Percentiles rank a stretch among this genome's conserved stretches.
These are phyloP conservation scores for Acacia crassicarpa DNA, from an alignment of 306 rosid species.

Conservation along the genomic window DNA sequence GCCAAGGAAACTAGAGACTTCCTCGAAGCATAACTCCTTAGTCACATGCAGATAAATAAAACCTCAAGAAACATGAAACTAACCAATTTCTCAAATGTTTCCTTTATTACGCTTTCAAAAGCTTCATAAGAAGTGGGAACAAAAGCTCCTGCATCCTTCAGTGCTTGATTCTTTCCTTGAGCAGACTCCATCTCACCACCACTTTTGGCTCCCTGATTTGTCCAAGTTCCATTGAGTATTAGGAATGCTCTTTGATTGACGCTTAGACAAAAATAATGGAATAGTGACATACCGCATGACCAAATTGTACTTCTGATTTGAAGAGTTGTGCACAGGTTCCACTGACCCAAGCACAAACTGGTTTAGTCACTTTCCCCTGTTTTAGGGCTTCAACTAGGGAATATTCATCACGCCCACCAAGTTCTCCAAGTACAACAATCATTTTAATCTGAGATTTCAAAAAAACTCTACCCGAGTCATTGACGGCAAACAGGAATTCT, in stretches of 20 bases:
- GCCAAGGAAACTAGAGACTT: slow-evolving; percentile 12
- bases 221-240: slow-evolving; percentile 15
- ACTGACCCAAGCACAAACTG: slow-evolving; percentile 95
- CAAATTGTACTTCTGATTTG: slow-evolving; percentile 93
- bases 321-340: slow-evolving; percentile 94
- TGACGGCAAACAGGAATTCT: slow-evolving; percentile 10
- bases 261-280: not conserved
- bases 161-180: slow-evolving; percentile 86
- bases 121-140: slow-evolving; percentile 91
- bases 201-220: slow-evolving; percentile 89
- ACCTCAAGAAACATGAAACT: slow-evolving; percentile 35
- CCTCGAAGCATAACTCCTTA: not conserved
- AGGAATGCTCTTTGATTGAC: slow-evolving; percentile 9
- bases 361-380: slow-evolving; percentile 85
- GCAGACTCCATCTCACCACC: slow-evolving; percentile 95
- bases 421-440: slow-evolving; percentile 93
- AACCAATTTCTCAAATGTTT: slow-evolving; percentile 75
- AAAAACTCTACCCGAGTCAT: slow-evolving; percentile 27
- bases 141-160: slow-evolving; percentile 81
- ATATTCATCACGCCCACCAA: slow-evolving; percentile 91
- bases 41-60: slow-evolving; percentile 1
- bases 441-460: slow-evolving; percentile 61
- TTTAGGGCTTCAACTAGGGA: slow-evolving; percentile 86
- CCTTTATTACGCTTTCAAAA: slow-evolving; percentile 68
- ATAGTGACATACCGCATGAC: slow-evolving; percentile 80